Percentiles rank a stretch among this genome's conserved stretches.
Evolutionary conservation across 345 rosid genomes (phyloP).

Genomic region (Salix caprea): DNA sequence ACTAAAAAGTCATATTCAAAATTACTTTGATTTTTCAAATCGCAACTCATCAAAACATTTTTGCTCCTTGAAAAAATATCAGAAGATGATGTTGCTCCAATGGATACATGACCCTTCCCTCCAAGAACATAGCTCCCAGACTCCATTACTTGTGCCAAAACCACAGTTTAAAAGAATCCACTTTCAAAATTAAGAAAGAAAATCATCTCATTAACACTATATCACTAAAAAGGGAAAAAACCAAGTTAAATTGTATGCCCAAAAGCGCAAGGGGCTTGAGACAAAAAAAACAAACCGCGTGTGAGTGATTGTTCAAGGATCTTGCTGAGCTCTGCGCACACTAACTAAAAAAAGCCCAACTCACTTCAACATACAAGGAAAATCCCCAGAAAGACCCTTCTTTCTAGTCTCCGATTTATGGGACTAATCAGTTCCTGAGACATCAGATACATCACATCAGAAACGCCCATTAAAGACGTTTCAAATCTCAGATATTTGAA

Average conservation of each 20-base stretch:
- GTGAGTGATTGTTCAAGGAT: slow-evolving; percentile 3
- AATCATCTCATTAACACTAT: neutral
- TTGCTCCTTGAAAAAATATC: slow-evolving; percentile 31
- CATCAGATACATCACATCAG: slow-evolving; percentile 10
- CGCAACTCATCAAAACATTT: slow-evolving; percentile 31
- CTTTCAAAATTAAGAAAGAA: slow-evolving; percentile 8
- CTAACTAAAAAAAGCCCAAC: slow-evolving; percentile 4
- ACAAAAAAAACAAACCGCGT: neutral
- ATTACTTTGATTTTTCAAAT: slow-evolving; percentile 23
- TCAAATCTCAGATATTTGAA: neutral
- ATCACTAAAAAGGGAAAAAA: neutral
- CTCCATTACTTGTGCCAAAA: slow-evolving; percentile 33
- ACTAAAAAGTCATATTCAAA: slow-evolving; percentile 24
- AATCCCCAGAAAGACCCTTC: neutral
- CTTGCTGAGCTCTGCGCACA: neutral
- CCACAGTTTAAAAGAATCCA: neutral
- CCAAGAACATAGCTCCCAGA: slow-evolving; percentile 47
- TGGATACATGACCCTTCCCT: slow-evolving; percentile 29
- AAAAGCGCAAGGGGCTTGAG: neutral
- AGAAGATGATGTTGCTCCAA: slow-evolving; percentile 27
- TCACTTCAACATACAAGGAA: slow-evolving; percentile 5
- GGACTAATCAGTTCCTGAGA: slow-evolving; percentile 11
- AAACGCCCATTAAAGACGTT: neutral
- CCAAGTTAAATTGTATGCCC: neutral
- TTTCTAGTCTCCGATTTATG: slow-evolving; percentile 3